phyloP scores from a whole-genome alignment of 1,284 basidiomycete species.

The Boletus semigastroideus region DNA sequence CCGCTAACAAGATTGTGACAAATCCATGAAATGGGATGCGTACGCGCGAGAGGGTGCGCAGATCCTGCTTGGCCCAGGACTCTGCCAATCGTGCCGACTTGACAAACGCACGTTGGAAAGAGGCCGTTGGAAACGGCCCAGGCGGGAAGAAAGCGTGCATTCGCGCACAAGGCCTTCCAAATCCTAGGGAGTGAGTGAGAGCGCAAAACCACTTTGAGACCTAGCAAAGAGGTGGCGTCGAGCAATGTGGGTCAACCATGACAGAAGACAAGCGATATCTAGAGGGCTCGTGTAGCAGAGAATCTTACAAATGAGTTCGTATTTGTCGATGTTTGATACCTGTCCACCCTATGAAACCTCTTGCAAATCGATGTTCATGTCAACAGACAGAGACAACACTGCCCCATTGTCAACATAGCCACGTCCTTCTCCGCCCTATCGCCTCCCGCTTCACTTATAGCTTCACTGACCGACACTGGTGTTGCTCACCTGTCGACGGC shows the following conservation, averaged over 20 bases:
- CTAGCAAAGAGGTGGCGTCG: neutral
- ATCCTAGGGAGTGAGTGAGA: neutral
- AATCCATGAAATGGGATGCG: neutral
- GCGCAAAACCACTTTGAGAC: neutral
- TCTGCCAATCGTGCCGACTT: neutral
- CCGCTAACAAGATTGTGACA: too few relatives aligned
- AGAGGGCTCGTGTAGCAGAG: neutral
- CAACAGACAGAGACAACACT: too few relatives aligned
- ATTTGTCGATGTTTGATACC: too few relatives aligned
- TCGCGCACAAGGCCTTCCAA: neutral
- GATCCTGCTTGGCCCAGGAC: neutral
- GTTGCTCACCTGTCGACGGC: too few relatives aligned
- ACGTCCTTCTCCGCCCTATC: too few relatives aligned
- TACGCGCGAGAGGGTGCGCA: neutral
- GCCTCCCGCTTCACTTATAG: too few relatives aligned
- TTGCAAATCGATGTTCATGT: too few relatives aligned
- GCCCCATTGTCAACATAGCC: too few relatives aligned
- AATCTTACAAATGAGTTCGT: neutral
- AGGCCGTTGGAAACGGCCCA: neutral
- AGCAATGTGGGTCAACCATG: neutral
- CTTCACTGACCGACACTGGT: too few relatives aligned
- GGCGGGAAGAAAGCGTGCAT: neutral
- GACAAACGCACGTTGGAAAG: neutral
- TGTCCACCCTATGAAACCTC: too few relatives aligned
- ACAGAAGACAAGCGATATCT: neutral